A percentile compares a stretch with the other conserved stretches of the same genome.
Evolutionary conservation across 805 yeast species (phyloP).

Genomic region (Metschnikowia matae): DNA sequence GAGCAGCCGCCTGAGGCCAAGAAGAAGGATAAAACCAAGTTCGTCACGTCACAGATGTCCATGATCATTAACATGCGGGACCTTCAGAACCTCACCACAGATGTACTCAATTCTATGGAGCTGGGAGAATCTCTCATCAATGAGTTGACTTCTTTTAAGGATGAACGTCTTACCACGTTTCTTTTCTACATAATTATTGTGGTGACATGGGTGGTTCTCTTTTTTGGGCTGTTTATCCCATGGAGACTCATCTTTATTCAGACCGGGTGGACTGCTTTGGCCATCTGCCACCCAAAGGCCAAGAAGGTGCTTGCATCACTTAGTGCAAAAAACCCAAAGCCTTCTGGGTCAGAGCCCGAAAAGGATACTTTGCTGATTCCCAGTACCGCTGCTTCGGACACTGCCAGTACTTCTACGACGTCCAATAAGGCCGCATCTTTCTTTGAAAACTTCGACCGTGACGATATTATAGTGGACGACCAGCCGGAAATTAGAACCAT

Average conservation of each 20-base stretch:
- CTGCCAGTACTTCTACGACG: background rate
- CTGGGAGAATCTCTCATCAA: constrained; percentile 50
- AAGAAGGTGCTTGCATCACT: constrained; percentile 26
- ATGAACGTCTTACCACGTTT: constrained; percentile 63
- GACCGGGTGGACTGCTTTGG: constrained; percentile 53
- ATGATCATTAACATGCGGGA: constrained; percentile 64
- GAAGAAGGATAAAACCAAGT: constrained; percentile 17
- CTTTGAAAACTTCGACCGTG: constrained; percentile 33
- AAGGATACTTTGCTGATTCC: constrained; percentile 7
- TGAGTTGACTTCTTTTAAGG: constrained; percentile 65
- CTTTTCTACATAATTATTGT: constrained; percentile 39
- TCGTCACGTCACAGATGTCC: constrained; percentile 36
- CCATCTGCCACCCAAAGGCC: constrained; percentile 57
- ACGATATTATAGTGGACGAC: constrained; percentile 67
- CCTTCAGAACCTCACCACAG: constrained; percentile 61
- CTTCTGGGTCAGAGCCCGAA: constrained; percentile 23
- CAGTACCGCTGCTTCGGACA: background rate
- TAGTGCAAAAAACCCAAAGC: constrained; percentile 26
- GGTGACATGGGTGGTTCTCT: constrained; percentile 34
- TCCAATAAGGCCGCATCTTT: background rate
- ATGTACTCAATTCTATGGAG: constrained; percentile 47
- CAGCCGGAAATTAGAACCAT: constrained; percentile 57
- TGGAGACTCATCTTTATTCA: constrained; percentile 58
- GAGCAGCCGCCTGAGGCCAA: background rate
- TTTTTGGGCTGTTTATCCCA: constrained; percentile 53